Evolutionary conservation across 2,329 filamentous ascomycete species (phyloP).

Genomic region (Cordyceps pruinosa): DNA sequence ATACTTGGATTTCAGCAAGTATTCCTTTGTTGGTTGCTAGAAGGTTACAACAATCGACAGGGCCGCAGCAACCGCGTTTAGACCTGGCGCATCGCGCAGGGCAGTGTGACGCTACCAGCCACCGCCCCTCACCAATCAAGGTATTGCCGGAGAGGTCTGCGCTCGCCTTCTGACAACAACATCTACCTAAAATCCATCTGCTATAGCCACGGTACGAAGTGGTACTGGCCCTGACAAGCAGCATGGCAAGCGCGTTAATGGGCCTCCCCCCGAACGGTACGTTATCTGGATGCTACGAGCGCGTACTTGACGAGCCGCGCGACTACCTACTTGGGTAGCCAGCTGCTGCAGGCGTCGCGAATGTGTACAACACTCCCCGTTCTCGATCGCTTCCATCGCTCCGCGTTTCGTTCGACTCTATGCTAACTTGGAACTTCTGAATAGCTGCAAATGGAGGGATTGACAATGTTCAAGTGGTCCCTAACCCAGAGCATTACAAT

Average conservation of each 20-base stretch:
- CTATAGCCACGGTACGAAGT: background rate
- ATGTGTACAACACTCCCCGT: no score
- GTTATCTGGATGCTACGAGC: background rate
- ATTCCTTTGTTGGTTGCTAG: background rate
- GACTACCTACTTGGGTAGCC: background rate
- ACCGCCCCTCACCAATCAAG: background rate
- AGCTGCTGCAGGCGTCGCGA: no score
- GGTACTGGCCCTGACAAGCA: background rate
- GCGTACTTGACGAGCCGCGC: background rate
- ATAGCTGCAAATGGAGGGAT: background rate
- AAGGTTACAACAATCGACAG: background rate
- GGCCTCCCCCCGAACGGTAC: slow-evolving; percentile 3
- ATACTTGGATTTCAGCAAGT: background rate
- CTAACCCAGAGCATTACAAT: background rate
- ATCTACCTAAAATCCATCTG: background rate
- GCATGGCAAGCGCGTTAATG: slow-evolving; percentile 2
- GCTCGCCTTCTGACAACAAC: background rate
- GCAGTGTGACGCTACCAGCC: slow-evolving; percentile 1
- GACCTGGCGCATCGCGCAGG: background rate
- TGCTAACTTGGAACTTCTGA: background rate
- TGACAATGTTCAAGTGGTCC: background rate
- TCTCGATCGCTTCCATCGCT: no score
- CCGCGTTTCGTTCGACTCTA: background rate
- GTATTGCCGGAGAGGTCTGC: background rate
- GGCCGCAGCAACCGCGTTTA: background rate